These are phyloP conservation scores for Canariomyces notabilis DNA, from an alignment of 2,329 filamentous ascomycete species.

Conservation along the genomic window DNA sequence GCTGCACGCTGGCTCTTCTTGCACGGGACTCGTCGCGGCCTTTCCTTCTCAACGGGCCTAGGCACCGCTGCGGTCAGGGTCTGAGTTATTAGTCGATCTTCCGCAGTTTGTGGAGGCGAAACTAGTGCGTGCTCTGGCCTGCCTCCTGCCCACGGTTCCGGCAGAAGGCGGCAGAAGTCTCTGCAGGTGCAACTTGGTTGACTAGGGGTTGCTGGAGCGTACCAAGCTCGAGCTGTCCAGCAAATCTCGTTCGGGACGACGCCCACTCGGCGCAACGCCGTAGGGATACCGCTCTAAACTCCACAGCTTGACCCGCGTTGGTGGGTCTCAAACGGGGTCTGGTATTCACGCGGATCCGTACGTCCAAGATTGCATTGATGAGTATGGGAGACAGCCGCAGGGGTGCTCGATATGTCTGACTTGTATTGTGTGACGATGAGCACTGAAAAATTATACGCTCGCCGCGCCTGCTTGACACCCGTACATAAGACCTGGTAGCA, in stretches of 20 bases:
- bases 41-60: background rate
- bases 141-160: conserved; percentile 12
- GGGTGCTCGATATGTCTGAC: no score
- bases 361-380: no score
- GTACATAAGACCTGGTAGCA: conserved; percentile 1
- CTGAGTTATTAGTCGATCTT: conserved; percentile 7
- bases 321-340: conserved; percentile 1
- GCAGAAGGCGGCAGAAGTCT: conserved; percentile 23
- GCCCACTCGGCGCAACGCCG: background rate
- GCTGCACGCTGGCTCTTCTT: no score
- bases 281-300: conserved; percentile 8
- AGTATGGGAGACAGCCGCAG: no score
- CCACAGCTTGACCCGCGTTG: conserved; percentile 11
- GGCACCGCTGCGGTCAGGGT: background rate
- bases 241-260: background rate
- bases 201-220: conserved; percentile 4
- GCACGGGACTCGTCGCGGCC: no score
- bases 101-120: conserved; percentile 2
- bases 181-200: conserved; percentile 11
- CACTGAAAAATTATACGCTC: background rate
- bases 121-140: conserved; percentile 3
- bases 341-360: no score
- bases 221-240: background rate
- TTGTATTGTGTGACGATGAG: no score
- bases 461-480: conserved; percentile 5